Base-by-base conservation (phyloP, 2,329 filamentous ascomycete genomes). In the Aureobasidium uvarum region DNA sequence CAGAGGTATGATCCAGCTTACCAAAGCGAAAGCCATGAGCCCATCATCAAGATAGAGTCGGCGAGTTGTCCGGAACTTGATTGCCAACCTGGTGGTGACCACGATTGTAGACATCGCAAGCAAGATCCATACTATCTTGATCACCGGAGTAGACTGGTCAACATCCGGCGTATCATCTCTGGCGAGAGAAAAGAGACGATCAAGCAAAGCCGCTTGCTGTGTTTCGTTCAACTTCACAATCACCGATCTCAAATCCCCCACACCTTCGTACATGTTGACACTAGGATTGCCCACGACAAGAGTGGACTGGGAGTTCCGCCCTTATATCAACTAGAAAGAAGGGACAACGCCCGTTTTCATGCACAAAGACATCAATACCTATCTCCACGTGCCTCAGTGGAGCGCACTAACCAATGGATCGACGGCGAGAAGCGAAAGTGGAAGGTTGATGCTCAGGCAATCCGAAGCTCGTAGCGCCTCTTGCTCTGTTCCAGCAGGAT, bases 41-140 rank as follows among this genome's bases (percentile, higher is more conserved):
- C 50, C 63, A 67, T 74, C 73, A 59, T 74, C 73, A 54, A 67
- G 66, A 55, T 71, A 74, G 3, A 73, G 56, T 36, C 70, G 66
- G n/a, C 67, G 66, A 18, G 72, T 69, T 7, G 66, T 69, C 25
- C 62, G 64, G 23, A 66, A 60, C 62, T 74, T 74, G 55, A 69
- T 65, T 25, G 66, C 68, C 2, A 72, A 54, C 25, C 72, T 66
- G 2, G 69, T 70, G 2, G 50, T 28, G 20, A 72, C 66, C n/a
- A 72, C 54, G 6, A 72, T 11, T 6, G 68, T 69, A 0, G 73
- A 73, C 6, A 74, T 59, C 28, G 51, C 62, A 33, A 73, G 66
- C n/a, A 74, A 60, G 1, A 66, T 60, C 66, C 76, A 68, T 33
- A 68, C 33, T 39, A 54, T 52, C 31, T 31, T 56, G 8, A 48